Percentiles rank a stretch among this genome's conserved stretches.
phyloP scores from a whole-genome alignment of 192 early-diverging fungal species.

The Cladochytrium replicatum region DNA sequence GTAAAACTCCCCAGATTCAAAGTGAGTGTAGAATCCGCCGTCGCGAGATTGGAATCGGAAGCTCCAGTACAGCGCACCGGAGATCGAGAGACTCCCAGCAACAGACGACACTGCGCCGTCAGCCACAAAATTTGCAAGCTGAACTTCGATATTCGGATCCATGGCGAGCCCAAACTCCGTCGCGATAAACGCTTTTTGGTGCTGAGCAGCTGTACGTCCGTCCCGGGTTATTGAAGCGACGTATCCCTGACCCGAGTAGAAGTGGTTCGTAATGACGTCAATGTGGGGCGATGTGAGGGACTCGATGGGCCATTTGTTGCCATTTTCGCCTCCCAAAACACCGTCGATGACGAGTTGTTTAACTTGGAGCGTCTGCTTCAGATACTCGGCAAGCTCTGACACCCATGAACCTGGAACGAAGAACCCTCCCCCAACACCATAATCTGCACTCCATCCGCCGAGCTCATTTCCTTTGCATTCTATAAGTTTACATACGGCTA shows the following conservation, averaged over 20 bases:
- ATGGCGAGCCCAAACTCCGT: conserved; percentile 9
- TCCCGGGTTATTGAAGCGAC: too few species aligned
- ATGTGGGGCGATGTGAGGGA: conserved; percentile 8
- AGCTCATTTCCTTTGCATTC: conserved; percentile 52
- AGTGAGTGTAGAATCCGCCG: conserved; percentile 12
- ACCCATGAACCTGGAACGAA: conserved; percentile 28
- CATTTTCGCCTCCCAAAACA: conserved; percentile 10
- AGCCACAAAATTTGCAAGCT: neutral
- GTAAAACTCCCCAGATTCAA: neutral
- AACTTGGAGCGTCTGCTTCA: conserved; percentile 14
- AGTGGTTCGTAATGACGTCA: conserved; percentile 33
- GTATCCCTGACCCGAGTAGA: conserved; percentile 22
- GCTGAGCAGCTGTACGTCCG: too few species aligned
- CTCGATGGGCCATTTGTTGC: conserved; percentile 5
- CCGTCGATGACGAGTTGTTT: conserved; percentile 28
- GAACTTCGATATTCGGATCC: neutral
- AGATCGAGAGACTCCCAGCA: neutral
- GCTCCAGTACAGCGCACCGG: conserved; percentile 12
- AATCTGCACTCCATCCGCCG: conserved; percentile 3
- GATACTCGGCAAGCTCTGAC: conserved; percentile 11
- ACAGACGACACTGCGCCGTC: neutral
- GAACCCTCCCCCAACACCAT: neutral
- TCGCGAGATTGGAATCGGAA: conserved; percentile 9
- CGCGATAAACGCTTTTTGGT: conserved; percentile 13
- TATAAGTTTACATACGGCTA: too few species aligned